phyloP scores from a whole-genome alignment of 2,329 filamentous ascomycete genomes.

The Trichoderma polysporum region DNA sequence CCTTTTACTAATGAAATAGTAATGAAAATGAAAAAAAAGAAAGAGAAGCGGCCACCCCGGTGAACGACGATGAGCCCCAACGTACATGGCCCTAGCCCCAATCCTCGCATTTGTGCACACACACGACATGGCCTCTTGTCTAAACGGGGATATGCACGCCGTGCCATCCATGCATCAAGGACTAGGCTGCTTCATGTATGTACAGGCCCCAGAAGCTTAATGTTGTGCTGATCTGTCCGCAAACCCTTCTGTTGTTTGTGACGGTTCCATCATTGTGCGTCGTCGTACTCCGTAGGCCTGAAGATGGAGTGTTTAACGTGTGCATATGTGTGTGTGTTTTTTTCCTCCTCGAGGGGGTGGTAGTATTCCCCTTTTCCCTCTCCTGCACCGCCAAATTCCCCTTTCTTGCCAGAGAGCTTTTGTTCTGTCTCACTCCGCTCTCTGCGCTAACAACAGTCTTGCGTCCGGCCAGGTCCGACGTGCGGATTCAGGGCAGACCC shows the following conservation, averaged over 20 bases:
- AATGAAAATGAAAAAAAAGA: not conserved
- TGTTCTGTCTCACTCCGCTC: slow-evolving; percentile 11
- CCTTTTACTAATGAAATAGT: slow-evolving; percentile 2
- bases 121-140: not conserved
- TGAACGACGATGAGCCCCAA: not conserved
- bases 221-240: slow-evolving; percentile 12
- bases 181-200: slow-evolving; percentile 11
- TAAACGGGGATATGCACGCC: slow-evolving; percentile 5
- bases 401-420: not conserved
- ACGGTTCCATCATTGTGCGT: slow-evolving; percentile 3
- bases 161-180: slow-evolving; percentile 7
- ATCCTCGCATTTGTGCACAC: slow-evolving; percentile 10
- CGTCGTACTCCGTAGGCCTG: not conserved
- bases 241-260: not conserved
- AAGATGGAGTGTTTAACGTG: not conserved
- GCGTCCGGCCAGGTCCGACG: slow-evolving; percentile 1
- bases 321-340: not conserved
- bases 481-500: not conserved
- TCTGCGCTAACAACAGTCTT: not conserved
- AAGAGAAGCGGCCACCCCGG: slow-evolving; percentile 1
- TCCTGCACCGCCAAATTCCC: slow-evolving; percentile 2
- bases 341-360: not conserved
- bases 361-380: not conserved
- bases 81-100: not conserved
- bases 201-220: slow-evolving; percentile 16